Evolutionary conservation across 352 stramenopile species (phyloP).

Genomic region (Globisporangium cederbergense): DNA sequence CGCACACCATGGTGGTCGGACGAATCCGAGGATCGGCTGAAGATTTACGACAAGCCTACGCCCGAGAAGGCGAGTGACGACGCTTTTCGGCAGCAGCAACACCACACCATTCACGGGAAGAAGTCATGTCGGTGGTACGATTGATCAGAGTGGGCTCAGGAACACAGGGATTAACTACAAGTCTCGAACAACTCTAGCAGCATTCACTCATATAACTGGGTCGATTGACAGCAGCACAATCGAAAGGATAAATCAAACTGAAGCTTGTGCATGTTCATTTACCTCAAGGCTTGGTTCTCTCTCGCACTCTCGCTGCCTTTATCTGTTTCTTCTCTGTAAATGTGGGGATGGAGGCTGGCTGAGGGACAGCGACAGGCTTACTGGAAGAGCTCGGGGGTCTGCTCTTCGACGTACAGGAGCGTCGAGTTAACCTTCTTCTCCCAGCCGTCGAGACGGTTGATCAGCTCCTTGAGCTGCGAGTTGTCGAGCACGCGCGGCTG

Average conservation of each 20-base stretch:
- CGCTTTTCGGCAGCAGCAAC: constrained; percentile 14
- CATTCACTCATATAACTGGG: neutral
- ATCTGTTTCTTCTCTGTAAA: neutral
- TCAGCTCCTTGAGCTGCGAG: constrained; percentile 74
- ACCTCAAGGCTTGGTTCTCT: neutral
- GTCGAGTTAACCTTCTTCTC: constrained; percentile 84
- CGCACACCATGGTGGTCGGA: constrained; percentile 42
- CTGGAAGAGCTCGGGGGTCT: constrained; percentile 86
- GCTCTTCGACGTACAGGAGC: constrained; percentile 82
- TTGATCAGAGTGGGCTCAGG: constrained; percentile 13
- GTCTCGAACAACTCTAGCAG: neutral
- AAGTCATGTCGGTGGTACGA: constrained; percentile 55
- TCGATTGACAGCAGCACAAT: neutral
- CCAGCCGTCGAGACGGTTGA: constrained; percentile 65
- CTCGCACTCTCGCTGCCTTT: neutral
- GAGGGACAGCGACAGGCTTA: constrained; percentile 22
- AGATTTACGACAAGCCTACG: constrained; percentile 18
- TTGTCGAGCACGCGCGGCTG: constrained; percentile 83
- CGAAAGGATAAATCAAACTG: constrained; percentile 1
- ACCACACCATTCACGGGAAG: constrained; percentile 30
- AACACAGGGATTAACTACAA: neutral
- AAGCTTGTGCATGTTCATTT: constrained; percentile 1
- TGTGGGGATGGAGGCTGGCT: neutral
- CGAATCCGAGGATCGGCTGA: constrained; percentile 27
- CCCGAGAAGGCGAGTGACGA: constrained; percentile 11